Percentiles rank a stretch among this genome's conserved stretches.
Conservation (phyloP, 2,329 filamentous ascomycete genomes). For the Aspergillus versicolor region DNA sequence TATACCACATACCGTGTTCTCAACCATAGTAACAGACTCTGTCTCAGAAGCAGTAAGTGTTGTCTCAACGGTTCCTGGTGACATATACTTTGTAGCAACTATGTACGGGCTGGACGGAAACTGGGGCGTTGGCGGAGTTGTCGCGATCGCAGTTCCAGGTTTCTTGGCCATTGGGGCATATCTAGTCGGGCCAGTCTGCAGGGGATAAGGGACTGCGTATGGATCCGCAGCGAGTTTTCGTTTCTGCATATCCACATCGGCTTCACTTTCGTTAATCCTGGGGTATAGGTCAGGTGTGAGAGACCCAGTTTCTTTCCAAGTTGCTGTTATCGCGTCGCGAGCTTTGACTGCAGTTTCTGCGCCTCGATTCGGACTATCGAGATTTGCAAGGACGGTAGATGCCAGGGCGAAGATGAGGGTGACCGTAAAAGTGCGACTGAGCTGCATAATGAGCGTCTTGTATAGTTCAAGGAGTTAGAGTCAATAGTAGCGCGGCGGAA, state of each 20-base stretch:
- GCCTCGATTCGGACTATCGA: constrained; percentile 55
- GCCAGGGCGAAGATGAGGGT: constrained; percentile 38
- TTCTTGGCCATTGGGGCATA: constrained; percentile 63
- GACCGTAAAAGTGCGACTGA: constrained; percentile 24
- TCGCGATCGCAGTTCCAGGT: constrained; percentile 60
- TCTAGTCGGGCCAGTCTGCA: constrained; percentile 56
- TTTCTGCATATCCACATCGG: constrained; percentile 21
- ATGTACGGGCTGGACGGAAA: constrained; percentile 57
- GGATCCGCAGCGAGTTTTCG: constrained; percentile 25
- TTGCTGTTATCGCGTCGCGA: constrained; percentile 52
- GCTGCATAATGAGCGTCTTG: constrained; percentile 27
- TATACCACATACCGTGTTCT: constrained; percentile 57
- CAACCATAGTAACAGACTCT: constrained; percentile 51
- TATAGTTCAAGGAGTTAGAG: not conserved
- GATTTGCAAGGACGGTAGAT: constrained; percentile 50
- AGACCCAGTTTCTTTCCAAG: constrained; percentile 57
- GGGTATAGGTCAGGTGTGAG: constrained; percentile 35
- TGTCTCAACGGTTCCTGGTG: constrained; percentile 46
- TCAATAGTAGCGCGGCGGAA: not conserved
- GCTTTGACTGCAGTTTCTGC: constrained; percentile 52
- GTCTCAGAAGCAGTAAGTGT: constrained; percentile 55
- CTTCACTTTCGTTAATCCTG: constrained; percentile 12
- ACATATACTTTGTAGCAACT: constrained; percentile 53
- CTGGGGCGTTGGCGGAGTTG: constrained; percentile 47
- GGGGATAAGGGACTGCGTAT: constrained; percentile 51